Evolutionary conservation across 345 rosid species (phyloP).

Genomic region (Eucalyptus cloeziana): DNA sequence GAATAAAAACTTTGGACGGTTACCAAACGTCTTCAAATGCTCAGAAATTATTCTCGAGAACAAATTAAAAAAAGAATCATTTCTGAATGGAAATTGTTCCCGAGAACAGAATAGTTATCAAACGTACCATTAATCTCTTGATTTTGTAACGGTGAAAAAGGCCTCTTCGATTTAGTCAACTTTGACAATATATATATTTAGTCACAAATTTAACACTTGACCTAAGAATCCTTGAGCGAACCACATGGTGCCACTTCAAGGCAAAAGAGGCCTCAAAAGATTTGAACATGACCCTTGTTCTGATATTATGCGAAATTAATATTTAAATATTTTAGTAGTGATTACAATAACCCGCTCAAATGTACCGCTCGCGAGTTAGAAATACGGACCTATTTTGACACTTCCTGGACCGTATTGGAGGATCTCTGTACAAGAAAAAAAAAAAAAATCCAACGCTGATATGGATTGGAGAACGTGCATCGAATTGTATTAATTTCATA

Average conservation of each 20-base stretch:
- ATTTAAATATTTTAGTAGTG: not conserved
- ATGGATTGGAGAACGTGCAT: not conserved
- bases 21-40: rapidly evolving
- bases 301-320: not conserved
- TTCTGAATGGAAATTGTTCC: rapidly evolving
- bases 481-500: not conserved
- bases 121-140: rapidly evolving
- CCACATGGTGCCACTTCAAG: not conserved
- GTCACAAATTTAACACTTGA: not conserved
- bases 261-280: not conserved
- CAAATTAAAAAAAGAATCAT: rapidly evolving
- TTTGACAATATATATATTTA: no score
- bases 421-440: not conserved
- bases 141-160: no score
- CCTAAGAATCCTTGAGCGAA: not conserved
- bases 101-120: rapidly evolving
- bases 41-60: rapidly evolving
- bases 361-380: not conserved
- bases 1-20: rapidly evolving
- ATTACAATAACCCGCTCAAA: not conserved
- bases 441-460: not conserved
- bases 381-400: not conserved
- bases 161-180: no score
- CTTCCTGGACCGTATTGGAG: not conserved
- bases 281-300: not conserved